These are phyloP conservation scores for Sphaerobolus stellatus DNA, from an alignment of 1,284 basidiomycete genomes.

Conservation along the genomic window DNA sequence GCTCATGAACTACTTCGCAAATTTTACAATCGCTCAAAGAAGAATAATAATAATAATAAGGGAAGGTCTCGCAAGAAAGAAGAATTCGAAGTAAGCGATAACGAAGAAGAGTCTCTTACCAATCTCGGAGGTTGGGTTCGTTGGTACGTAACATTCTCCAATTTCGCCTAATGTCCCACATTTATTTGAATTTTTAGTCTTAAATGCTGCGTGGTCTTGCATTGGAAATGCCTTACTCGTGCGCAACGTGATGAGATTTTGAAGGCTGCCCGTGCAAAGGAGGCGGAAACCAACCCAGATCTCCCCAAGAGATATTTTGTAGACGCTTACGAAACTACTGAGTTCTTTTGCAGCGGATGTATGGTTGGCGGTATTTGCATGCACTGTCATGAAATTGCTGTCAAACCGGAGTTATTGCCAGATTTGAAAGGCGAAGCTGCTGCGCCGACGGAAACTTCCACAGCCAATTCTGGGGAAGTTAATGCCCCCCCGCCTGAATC, in stretches of 20 bases:
- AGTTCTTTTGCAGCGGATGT: constrained; percentile 79
- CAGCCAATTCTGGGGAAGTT: neutral
- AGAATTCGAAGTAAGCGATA: constrained; percentile 47
- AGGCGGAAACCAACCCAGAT: constrained; percentile 16
- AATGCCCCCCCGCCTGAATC: neutral
- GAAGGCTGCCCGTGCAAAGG: constrained; percentile 48
- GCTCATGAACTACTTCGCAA: constrained; percentile 51
- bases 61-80: constrained; percentile 43
- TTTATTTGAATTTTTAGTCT: constrained; percentile 43
- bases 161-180: constrained; percentile 11
- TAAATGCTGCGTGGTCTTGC: constrained; percentile 72
- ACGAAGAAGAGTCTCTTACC: constrained; percentile 54
- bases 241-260: constrained; percentile 73
- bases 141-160: constrained; percentile 54
- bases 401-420: constrained; percentile 42
- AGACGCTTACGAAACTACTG: constrained; percentile 60
- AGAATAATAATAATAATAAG: constrained; percentile 37
- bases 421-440: constrained; percentile 4
- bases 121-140: constrained; percentile 80
- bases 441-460: neutral
- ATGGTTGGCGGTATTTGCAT: constrained; percentile 75
- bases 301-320: constrained; percentile 35
- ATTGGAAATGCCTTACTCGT: constrained; percentile 76
- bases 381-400: constrained; percentile 62
- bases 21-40: constrained; percentile 36